Base-by-base conservation (phyloP, 2,329 filamentous ascomycete genomes). In the Fusarium tupiense region DNA sequence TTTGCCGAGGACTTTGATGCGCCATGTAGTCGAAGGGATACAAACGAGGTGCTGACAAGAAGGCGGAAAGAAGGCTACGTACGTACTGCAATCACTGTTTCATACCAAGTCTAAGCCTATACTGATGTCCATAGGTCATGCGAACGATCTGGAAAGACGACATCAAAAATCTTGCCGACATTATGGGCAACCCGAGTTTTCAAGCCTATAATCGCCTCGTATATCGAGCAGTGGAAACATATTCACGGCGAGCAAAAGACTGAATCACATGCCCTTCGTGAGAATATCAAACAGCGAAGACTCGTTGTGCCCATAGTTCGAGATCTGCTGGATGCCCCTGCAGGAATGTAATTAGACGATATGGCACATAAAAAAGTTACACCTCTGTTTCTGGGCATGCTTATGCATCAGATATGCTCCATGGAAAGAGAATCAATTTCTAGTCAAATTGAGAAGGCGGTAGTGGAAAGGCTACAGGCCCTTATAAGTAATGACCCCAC, bases 61-160 rank as follows among this genome's bases (percentile, higher is more conserved):
- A 60, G 6, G 11, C 31, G 56, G 5, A 59, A 61, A 17, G 10
- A 67, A 22, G 67, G 71, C 9, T 70, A 60, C 13, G 68, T 75
- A 46, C 58, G 63, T 67, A 10, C 9, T 52, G 12, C 8, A 2
- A 14, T 6, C 1, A 9, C 8, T 35, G 4, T 6, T 17, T 8
- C 22, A 4, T 14, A 24, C 22, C 7, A 9, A 17, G 4, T 10
- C n/a, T 2, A 37, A 26, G 6, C 19, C 6, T 38, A 53, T 8
- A 37, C 50, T 29, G n/a, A 38, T 26, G 5, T 17, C 2, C 3
- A 38, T 22, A 75, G 76, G 16, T 76, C 2, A 77, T 76, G 71
- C 47, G 62, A n/a, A 50, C 44, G 12, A 69, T 76, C 12, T 77
- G 76, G 75, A 33, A 72, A 29, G 74, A 74, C 8, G 56, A 75